Base-by-base conservation (phyloP, 2,329 filamentous ascomycete genomes). In the Fusarium sp. region DNA sequence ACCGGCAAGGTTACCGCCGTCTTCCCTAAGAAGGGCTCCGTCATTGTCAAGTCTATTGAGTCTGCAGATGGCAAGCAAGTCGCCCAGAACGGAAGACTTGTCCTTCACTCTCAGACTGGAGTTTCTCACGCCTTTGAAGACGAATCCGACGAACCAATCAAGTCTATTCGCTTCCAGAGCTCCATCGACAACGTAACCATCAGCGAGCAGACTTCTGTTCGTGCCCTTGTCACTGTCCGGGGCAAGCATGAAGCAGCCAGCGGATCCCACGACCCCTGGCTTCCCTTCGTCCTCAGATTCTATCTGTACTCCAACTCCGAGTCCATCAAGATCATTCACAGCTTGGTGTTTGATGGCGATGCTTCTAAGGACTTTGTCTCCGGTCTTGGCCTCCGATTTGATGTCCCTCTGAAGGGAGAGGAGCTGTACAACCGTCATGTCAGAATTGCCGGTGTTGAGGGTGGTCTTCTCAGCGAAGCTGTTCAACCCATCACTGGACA, bases 401-500 rank as follows among this genome's bases (percentile, higher is more conserved):
- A 86, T 11, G 85, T 92, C 1, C 89, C 90, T 0, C 82, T 92
- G 0, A 80, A 81, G 3, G 84, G 80, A 0, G 86, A 89, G 40
- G 83, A 89, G 67, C 76, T 87, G 8, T 90, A 90, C 76, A 85
- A 92, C 77, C 88, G 89, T 3, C 90, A 92, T 65, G 78, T 92
- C 7, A 83, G 89, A 10, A 83, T 92, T 22, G 86, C 88, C 0
- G 89, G 89, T 14, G 85, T 86, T 0, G 84, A 88, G 4, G 88
- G 88, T 1, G 89, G 89, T 0, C 78, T 91, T 8, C 80, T 92
- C 0, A 85, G 83, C 22, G 90, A 92, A 76, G 87, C 88, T 0
- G 87, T 91, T 0, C 86, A 90, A 73, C 89, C 89, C 1, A 84
- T 92, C 14, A 90, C 90, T 0, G 90, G 90, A 1, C 80, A 92